These are phyloP conservation scores for Lentinula sp. DNA, from an alignment of 768 basidiomycete species.

Conservation along the genomic window DNA sequence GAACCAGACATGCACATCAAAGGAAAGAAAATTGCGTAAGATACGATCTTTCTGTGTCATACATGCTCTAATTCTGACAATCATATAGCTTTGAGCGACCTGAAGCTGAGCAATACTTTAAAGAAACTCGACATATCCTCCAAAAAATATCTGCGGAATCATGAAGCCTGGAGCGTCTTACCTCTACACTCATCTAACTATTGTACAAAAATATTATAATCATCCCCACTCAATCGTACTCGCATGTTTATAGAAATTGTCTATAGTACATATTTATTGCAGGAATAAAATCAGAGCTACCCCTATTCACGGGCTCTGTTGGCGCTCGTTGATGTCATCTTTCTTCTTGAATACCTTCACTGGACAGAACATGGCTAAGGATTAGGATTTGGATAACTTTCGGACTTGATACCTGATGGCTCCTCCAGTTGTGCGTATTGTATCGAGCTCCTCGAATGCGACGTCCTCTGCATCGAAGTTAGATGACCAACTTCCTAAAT, in stretches of 20 bases:
- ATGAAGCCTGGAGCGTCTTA: neutral
- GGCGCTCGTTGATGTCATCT: neutral
- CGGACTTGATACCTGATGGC: neutral
- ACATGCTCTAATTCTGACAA: conserved; percentile 8
- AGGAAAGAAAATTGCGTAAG: conserved; percentile 70
- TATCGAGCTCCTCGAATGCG: neutral
- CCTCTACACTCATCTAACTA: neutral
- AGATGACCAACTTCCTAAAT: neutral
- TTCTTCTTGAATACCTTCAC: neutral
- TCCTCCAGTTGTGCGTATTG: neutral
- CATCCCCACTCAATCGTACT: neutral
- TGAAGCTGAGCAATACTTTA: conserved; percentile 61
- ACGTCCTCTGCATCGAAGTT: conserved; percentile 3
- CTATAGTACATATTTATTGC: neutral
- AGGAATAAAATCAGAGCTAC: neutral
- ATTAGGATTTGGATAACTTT: neutral
- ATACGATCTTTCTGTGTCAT: conserved; percentile 7
- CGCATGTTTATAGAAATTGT: no score
- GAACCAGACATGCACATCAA: conserved; percentile 87
- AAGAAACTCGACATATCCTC: conserved; percentile 53
- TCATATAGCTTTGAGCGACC: conserved; percentile 53
- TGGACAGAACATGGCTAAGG: neutral
- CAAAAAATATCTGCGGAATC: conserved; percentile 17
- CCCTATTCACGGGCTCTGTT: neutral
- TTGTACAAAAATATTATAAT: neutral